Evolutionary conservation across 2,329 filamentous ascomycete species (phyloP).

Genomic region (Myriosclerotinia scirpicola): DNA sequence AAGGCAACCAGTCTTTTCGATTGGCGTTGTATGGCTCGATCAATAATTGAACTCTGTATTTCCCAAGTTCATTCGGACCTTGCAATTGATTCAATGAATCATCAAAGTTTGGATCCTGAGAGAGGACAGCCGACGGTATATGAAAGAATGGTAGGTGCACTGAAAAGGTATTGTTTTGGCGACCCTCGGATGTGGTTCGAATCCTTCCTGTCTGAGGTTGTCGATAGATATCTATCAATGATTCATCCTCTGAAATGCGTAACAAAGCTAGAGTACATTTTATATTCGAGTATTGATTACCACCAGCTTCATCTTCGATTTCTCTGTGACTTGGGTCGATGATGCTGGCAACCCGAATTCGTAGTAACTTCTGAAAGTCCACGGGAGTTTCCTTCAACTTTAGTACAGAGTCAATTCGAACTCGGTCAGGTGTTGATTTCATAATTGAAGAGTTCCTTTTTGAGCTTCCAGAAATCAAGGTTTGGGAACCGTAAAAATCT

Average conservation of each 20-base stretch:
- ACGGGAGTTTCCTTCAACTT: conserved; percentile 24
- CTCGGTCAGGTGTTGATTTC: neutral
- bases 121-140: conserved; percentile 17
- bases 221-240: conserved; percentile 19
- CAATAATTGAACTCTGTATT: conserved; percentile 7
- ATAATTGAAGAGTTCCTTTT: neutral
- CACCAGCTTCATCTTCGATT: conserved; percentile 6
- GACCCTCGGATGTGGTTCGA: neutral
- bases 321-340: conserved; percentile 10
- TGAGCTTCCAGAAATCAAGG: neutral
- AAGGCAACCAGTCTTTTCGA: conserved; percentile 33
- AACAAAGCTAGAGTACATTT: conserved; percentile 31
- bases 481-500: conserved; percentile 29
- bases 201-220: conserved; percentile 18
- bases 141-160: conserved; percentile 18
- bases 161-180: neutral
- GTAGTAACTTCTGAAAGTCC: conserved; percentile 31
- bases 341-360: conserved; percentile 32
- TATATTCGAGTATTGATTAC: conserved; percentile 27
- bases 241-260: conserved; percentile 28
- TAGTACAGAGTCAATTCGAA: conserved; percentile 14
- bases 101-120: conserved; percentile 2
- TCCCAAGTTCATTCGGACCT: neutral
- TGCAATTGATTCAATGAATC: neutral
- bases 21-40: conserved; percentile 14